A percentile compares a stretch with the other conserved stretches of the same genome.
These are phyloP conservation scores for Cercospora sojina DNA, from an alignment of 2,329 filamentous ascomycete genomes.

Conservation along the genomic window DNA sequence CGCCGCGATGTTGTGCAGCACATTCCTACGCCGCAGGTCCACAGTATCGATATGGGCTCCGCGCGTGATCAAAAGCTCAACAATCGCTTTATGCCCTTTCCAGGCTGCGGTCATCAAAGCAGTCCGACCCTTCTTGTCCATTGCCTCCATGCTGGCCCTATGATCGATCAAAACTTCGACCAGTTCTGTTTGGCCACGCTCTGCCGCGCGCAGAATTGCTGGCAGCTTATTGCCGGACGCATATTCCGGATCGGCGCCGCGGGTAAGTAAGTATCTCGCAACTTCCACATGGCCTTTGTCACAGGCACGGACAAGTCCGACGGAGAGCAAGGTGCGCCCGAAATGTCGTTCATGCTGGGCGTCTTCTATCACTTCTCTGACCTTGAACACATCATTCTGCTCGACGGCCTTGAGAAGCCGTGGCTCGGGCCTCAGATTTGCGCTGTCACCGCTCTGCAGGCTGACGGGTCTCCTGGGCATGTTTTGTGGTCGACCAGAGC, in stretches of 20 bases:
- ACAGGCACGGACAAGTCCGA: slow-evolving; percentile 44
- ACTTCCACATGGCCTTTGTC: slow-evolving; percentile 38
- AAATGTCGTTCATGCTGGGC: slow-evolving; percentile 40
- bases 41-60: slow-evolving; percentile 29
- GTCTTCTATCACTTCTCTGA: slow-evolving; percentile 37
- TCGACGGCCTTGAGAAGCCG: slow-evolving; percentile 44
- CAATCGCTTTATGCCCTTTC: slow-evolving; percentile 42
- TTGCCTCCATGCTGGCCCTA: slow-evolving; percentile 25
- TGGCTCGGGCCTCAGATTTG: slow-evolving; percentile 40
- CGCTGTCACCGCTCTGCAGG: slow-evolving; percentile 23
- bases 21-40: slow-evolving; percentile 29
- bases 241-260: slow-evolving; percentile 42
- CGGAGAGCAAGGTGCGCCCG: slow-evolving; percentile 41
- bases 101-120: slow-evolving; percentile 48
- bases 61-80: slow-evolving; percentile 40
- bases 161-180: slow-evolving; percentile 24
- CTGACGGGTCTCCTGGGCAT: slow-evolving; percentile 24
- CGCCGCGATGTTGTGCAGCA: slow-evolving; percentile 46
- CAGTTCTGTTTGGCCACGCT: slow-evolving; percentile 22
- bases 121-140: slow-evolving; percentile 49
- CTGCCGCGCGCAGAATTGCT: slow-evolving; percentile 26
- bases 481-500: neutral
- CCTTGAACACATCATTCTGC: slow-evolving; percentile 39
- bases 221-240: slow-evolving; percentile 25
- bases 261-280: slow-evolving; percentile 38